Evolutionary conservation across 441 rosid genomes (phyloP).

Genomic region (Croton setiger): DNA sequence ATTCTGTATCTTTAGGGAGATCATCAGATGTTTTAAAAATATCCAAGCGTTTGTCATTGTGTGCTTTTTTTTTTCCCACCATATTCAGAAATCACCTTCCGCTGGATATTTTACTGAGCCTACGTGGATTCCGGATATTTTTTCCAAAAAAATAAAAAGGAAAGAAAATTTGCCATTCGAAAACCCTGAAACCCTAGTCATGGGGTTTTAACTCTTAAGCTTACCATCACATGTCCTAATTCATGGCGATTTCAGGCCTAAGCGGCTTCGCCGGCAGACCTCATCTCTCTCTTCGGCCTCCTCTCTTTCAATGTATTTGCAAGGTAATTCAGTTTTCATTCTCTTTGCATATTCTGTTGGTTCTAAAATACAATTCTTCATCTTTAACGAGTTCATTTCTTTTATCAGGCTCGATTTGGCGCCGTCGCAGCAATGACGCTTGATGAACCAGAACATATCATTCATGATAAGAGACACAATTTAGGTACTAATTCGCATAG

Average conservation of each 20-base stretch:
- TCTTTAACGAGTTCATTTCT: conserved; percentile 1
- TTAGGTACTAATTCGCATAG: conserved; percentile 12
- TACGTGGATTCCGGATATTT: no score
- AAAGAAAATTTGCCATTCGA: background rate
- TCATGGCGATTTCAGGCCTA: conserved; percentile 45
- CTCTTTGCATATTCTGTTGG: background rate
- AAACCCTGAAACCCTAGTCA: conserved; percentile 12
- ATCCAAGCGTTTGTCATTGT: no score
- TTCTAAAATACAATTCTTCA: background rate
- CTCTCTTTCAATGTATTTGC: conserved; percentile 34
- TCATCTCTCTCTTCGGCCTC: conserved; percentile 36
- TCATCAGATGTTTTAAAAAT: no score
- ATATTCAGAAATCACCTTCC: no score
- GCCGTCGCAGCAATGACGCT: conserved; percentile 39
- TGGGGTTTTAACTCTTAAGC: background rate
- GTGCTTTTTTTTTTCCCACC: no score
- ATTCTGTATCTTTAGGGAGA: no score
- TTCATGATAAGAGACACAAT: conserved; percentile 21
- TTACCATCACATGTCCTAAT: background rate
- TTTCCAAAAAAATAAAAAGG: no score
- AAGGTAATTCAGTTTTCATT: conserved; percentile 26
- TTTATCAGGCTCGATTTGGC: conserved; percentile 36
- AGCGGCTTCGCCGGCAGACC: conserved; percentile 40
- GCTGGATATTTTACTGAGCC: no score
- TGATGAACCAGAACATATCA: conserved; percentile 41